Evolutionary conservation across 2,329 filamentous ascomycete genomes (phyloP), one percentile per base, ranked within the genome.

Genomic region (Aphanocladium album): DNA sequence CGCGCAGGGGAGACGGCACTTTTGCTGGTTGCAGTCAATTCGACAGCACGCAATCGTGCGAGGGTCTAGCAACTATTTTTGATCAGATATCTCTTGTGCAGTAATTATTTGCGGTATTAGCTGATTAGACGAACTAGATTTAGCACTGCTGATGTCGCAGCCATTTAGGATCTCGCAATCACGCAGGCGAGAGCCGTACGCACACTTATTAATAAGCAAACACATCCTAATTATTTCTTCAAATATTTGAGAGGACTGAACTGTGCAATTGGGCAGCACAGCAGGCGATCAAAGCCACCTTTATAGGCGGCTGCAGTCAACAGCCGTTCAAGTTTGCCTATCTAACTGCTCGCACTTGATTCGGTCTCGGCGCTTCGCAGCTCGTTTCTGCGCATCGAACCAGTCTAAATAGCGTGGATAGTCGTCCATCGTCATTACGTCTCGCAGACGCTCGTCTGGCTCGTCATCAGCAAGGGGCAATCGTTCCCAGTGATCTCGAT

Each of bases 401-500:
- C 35, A 39, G 35, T 39, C 35, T 39, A 17, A 16, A 39, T 39
- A 17, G 12, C 11, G 35, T 39, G 35, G 35, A 39, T 39, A 39
- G 12, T 39, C 35, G 12, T 39, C 35, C 35, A 39, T 39, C 7
- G 35, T 39, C 35, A 39, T 39, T 7, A 57, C 55, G 9, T 50
- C 33, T 21, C 35, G 23, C 1, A 50, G 17, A 6, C 55, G 30
- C 19, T 5, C 30, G 2, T 50, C 45, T 19, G 5, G 9, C 21
- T 27, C 45, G 9, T 41, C 16, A 14, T 50, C 43, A 16, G 33
- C 5, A 8, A 50, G 11, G 1, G 55, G 21, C 76, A 72, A 47
- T 67, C 70, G 63, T 50, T 72, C 70, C 70, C 69, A 72, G 12
- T 51, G 27, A 49, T 72, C 66, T 9, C 70, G 64, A 54, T 70